Evolutionary conservation across 116 monocot genomes (phyloP).

Genomic region (Zostera marina): DNA sequence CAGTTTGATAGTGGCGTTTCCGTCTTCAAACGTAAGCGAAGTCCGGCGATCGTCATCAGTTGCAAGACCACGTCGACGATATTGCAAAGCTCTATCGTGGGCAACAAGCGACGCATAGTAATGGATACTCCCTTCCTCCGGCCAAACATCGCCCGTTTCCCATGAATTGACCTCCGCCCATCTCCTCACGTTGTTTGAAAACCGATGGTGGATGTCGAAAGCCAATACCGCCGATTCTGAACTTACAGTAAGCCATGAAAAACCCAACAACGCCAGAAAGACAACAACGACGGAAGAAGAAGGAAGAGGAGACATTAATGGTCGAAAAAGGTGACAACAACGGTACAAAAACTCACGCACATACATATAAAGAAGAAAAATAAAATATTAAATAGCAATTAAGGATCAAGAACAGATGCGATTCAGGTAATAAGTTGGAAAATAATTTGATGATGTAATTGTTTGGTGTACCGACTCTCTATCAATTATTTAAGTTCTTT

Average conservation of each 20-base stretch:
- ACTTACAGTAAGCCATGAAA: neutral
- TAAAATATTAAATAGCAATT: too few relatives aligned
- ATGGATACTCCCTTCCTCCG: conserved; percentile 31
- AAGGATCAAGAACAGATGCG: too few relatives aligned
- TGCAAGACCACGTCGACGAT: conserved; percentile 10
- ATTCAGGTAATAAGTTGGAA: too few relatives aligned
- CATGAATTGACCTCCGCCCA: conserved; percentile 34
- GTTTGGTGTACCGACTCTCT: too few relatives aligned
- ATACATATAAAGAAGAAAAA: too few relatives aligned
- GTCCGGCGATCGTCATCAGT: neutral
- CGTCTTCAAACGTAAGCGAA: conserved; percentile 38
- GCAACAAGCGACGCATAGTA: conserved; percentile 62
- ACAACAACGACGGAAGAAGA: too few relatives aligned
- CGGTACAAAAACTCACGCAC: too few relatives aligned
- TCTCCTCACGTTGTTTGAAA: conserved; percentile 47
- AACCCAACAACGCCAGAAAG: neutral
- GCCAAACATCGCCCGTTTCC: conserved; percentile 24
- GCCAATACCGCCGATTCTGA: conserved; percentile 4
- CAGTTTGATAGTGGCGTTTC: conserved; percentile 45
- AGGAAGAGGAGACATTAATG: too few relatives aligned
- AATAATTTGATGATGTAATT: too few relatives aligned
- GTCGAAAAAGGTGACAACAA: too few relatives aligned
- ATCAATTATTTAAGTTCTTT: too few relatives aligned
- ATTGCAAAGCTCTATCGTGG: conserved; percentile 36
- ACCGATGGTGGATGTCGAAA: conserved; percentile 69